Conservation (phyloP, 768 basidiomycete species). For the Boletus pseudopeckii region DNA sequence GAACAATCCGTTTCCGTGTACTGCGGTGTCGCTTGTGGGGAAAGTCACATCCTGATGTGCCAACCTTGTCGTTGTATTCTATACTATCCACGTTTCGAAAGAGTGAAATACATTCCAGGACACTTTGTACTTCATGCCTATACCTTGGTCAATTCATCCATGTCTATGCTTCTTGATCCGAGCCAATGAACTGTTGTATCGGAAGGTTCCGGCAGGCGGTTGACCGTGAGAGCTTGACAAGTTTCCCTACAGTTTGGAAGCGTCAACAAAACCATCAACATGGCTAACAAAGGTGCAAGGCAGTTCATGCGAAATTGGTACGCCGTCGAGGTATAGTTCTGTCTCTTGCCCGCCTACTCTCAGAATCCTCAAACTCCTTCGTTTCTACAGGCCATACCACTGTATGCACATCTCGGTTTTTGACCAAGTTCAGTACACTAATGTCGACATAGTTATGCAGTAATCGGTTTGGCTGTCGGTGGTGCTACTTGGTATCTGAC, state of each 20-base stretch:
- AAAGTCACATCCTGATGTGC: constrained; percentile 21
- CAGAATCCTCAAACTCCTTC: not conserved
- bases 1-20: not conserved
- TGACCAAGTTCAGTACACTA: constrained; percentile 6
- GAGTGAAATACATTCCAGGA: constrained; percentile 15
- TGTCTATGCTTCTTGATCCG: constrained; percentile 19
- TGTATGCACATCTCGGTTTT: constrained; percentile 34
- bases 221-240: constrained; percentile 14
- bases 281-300: constrained; percentile 24
- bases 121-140: constrained; percentile 29
- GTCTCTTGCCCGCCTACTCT: not conserved
- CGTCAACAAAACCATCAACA: constrained; percentile 10
- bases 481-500: constrained; percentile 69
- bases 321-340: constrained; percentile 40
- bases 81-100: constrained; percentile 17
- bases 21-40: constrained; percentile 11
- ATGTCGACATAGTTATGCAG: constrained; percentile 38
- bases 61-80: constrained; percentile 30
- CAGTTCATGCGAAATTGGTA: constrained; percentile 41
- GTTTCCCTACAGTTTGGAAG: not conserved
- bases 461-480: constrained; percentile 47
- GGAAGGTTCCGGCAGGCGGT: constrained; percentile 13
- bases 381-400: constrained; percentile 43
- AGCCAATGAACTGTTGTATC: not conserved
- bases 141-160: constrained; percentile 18